Evolutionary conservation across 148 eudicot species (phyloP).

Genomic region (Selenicereus undatus): DNA sequence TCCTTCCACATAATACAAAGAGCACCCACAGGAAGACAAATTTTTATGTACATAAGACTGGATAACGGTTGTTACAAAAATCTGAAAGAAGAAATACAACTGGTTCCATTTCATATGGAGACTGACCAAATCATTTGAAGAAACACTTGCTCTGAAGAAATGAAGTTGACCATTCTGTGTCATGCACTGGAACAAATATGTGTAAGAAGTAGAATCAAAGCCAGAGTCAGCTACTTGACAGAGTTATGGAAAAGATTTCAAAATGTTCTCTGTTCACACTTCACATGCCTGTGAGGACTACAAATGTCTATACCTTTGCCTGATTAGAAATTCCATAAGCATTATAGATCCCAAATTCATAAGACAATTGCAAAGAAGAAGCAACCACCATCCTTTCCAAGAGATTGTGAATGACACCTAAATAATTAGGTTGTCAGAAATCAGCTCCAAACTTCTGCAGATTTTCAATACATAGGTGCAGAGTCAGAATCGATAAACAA

Average conservation of each 20-base stretch:
- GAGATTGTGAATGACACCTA: neutral
- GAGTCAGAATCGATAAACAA: neutral
- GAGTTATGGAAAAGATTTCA: neutral
- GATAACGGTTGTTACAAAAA: neutral
- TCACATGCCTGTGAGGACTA: neutral
- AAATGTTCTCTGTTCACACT: neutral
- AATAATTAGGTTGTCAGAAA: neutral
- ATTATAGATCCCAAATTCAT: constrained; percentile 17
- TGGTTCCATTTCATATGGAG: neutral
- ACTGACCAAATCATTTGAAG: constrained; percentile 13
- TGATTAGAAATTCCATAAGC: constrained; percentile 20
- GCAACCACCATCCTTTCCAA: constrained; percentile 31
- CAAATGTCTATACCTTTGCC: constrained; percentile 12
- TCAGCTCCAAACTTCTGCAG: constrained; percentile 10
- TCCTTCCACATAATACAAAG: neutral
- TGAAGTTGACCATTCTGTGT: constrained; percentile 10
- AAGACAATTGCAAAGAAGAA: constrained; percentile 28
- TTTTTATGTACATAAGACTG: neutral
- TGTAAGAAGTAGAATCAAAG: neutral
- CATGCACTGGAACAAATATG: constrained; percentile 5
- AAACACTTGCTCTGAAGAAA: constrained; percentile 7
- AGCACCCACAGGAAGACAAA: neutral
- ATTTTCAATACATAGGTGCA: neutral
- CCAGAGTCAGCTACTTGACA: neutral
- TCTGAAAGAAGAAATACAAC: neutral